A percentile compares a stretch with the other conserved stretches of the same genome.
Evolutionary conservation across 169 alveolate genomes (phyloP).

Genomic region (Plasmodium relictum): DNA sequence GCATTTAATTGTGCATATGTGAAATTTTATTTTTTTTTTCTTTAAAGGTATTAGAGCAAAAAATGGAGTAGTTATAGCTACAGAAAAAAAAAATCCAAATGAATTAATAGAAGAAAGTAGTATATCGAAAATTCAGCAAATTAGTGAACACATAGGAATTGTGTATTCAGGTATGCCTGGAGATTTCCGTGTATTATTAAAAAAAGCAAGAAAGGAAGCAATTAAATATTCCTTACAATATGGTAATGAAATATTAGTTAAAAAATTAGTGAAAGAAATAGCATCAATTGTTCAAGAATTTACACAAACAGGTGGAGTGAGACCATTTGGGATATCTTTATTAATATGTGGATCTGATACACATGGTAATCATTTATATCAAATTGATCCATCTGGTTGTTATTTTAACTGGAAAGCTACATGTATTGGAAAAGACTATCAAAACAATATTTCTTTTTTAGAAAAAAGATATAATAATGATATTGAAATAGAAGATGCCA

Average conservation of each 20-base stretch:
- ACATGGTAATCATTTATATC: constrained; percentile 93
- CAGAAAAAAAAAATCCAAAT: constrained; percentile 94
- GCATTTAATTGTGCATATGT: background rate
- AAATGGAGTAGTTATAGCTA: constrained; percentile 97
- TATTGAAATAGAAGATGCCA: constrained; percentile 96
- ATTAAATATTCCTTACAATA: constrained; percentile 92
- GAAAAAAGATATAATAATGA: constrained; percentile 97
- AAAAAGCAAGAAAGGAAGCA: constrained; percentile 92
- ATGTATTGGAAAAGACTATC: constrained; percentile 97
- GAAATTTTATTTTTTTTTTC: background rate
- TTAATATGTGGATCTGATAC: constrained; percentile 89
- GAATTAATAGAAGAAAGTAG: constrained; percentile 95
- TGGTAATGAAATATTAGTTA: constrained; percentile 96
- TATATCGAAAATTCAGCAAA: constrained; percentile 93
- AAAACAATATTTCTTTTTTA: constrained; percentile 96
- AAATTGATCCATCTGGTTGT: constrained; percentile 99
- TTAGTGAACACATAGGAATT: constrained; percentile 93
- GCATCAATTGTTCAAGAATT: constrained; percentile 98
- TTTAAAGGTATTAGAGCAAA: constrained; percentile 93
- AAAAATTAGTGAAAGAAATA: constrained; percentile 94
- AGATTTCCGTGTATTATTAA: constrained; percentile 95
- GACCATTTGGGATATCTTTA: constrained; percentile 99
- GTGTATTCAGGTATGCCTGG: constrained; percentile 99
- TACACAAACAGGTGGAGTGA: constrained; percentile 99
- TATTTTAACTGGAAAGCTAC: constrained; percentile 99